Conservation (phyloP, 192 early-diverging fungal genomes). For the Gigaspora rosea region DNA sequence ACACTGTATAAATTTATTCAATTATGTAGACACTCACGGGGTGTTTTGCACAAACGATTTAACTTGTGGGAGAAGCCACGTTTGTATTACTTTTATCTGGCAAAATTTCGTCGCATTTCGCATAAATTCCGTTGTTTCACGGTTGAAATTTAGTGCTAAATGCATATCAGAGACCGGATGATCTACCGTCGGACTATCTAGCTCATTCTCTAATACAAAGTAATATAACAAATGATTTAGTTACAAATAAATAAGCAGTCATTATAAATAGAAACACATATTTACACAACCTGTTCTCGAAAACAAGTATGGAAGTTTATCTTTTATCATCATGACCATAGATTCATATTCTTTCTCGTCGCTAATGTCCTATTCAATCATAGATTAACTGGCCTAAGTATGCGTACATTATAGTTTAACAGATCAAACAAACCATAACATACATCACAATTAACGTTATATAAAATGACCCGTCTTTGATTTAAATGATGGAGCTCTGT, state of each 20-base stretch:
- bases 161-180: conserved; percentile 38
- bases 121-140: conserved; percentile 42
- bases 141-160: conserved; percentile 36
- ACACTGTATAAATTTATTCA: no score
- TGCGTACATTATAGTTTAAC: neutral
- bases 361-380: neutral
- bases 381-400: neutral
- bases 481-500: conserved; percentile 47
- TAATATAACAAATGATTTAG: neutral
- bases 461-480: conserved; percentile 51
- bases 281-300: no score
- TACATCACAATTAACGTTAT: conserved; percentile 42
- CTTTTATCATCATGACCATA: no score
- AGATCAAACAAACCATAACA: neutral
- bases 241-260: neutral
- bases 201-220: conserved; percentile 38
- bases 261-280: neutral
- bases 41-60: conserved; percentile 50
- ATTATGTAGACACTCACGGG: conserved; percentile 9
- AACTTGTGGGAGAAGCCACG: conserved; percentile 50
- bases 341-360: no score
- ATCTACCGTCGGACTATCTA: conserved; percentile 45
- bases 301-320: no score
- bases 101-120: conserved; percentile 49
- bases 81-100: conserved; percentile 46